These are phyloP conservation scores for Trypanosoma vivax DNA, from an alignment of 208 protist genomes.

Conservation along the genomic window DNA sequence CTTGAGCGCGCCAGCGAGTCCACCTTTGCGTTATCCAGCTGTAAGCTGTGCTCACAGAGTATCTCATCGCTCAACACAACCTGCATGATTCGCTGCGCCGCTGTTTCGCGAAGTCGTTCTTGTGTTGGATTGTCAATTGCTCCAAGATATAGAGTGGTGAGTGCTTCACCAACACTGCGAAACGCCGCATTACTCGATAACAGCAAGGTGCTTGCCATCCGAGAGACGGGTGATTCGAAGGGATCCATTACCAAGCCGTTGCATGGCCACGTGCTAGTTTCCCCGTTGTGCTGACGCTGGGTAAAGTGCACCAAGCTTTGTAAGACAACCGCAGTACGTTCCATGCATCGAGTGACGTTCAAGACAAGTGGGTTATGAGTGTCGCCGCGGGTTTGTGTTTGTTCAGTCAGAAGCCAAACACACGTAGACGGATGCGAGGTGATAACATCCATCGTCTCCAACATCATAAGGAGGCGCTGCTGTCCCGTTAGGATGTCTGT, in stretches of 20 bases:
- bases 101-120: constrained; percentile 25
- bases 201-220: constrained; percentile 19
- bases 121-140: constrained; percentile 18
- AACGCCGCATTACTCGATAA: constrained; percentile 19
- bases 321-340: constrained; percentile 18
- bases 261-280: background rate
- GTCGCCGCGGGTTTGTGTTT: too few relatives aligned
- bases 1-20: constrained; percentile 39
- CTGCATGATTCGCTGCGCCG: constrained; percentile 35
- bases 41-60: constrained; percentile 4
- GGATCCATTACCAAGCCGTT: too few relatives aligned
- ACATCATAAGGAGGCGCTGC: constrained; percentile 8
- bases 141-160: constrained; percentile 34
- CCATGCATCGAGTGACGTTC: constrained; percentile 14
- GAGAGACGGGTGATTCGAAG: constrained; percentile 17
- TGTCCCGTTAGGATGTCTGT: too few relatives aligned
- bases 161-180: constrained; percentile 21
- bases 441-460: constrained; percentile 20
- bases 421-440: constrained; percentile 8
- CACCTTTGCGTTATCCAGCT: constrained; percentile 27
- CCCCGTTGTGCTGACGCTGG: constrained; percentile 16
- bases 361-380: too few relatives aligned
- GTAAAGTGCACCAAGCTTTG: constrained; percentile 26
- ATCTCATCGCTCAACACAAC: constrained; percentile 36
- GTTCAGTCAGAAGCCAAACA: constrained; percentile 31